Evolutionary conservation across 495 filamentous ascomycete species (phyloP).

Genomic region (Sporormia fimetaria): DNA sequence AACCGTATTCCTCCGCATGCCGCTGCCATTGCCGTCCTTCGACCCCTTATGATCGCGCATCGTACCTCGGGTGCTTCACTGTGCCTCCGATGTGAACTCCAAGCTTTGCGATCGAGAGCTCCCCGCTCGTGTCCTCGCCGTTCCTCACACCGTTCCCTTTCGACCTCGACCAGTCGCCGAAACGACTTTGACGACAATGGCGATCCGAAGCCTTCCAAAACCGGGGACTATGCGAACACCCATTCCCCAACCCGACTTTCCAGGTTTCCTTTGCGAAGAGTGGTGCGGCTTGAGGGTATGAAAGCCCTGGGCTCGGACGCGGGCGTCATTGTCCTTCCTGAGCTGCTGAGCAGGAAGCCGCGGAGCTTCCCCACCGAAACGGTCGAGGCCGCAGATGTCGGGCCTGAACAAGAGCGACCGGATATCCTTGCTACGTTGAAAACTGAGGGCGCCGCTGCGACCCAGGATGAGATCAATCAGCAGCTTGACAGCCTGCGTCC

Average conservation of each 20-base stretch:
- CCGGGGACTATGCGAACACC: conserved; percentile 2
- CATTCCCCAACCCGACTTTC: conserved; percentile 7
- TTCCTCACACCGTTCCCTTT: conserved; percentile 11
- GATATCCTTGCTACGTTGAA: conserved; percentile 15
- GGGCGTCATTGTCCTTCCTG: conserved; percentile 20
- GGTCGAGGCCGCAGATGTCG: neutral
- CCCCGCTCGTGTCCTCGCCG: neutral
- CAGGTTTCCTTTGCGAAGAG: too few species aligned
- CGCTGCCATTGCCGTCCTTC: neutral
- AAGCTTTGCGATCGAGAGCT: conserved; percentile 1
- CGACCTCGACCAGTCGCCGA: conserved; percentile 7
- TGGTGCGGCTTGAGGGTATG: conserved; percentile 11
- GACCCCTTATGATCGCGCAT: conserved; percentile 22
- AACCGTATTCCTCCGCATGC: neutral
- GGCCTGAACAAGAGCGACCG: neutral
- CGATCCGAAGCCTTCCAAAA: neutral
- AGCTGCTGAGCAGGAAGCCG: conserved; percentile 3
- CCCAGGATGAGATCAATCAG: conserved; percentile 8
- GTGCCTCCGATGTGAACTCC: conserved; percentile 23
- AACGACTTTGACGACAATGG: conserved; percentile 5
- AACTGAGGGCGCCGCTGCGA: conserved; percentile 1
- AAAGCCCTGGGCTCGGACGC: conserved; percentile 20
- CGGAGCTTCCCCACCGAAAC: neutral
- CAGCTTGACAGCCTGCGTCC: conserved; percentile 22
- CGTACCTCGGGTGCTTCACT: conserved; percentile 22